Evolutionary conservation across 192 early-diverging fungal species (phyloP), one percentile per base, ranked within the genome.

Genomic region (Oehlia diaphana): DNA sequence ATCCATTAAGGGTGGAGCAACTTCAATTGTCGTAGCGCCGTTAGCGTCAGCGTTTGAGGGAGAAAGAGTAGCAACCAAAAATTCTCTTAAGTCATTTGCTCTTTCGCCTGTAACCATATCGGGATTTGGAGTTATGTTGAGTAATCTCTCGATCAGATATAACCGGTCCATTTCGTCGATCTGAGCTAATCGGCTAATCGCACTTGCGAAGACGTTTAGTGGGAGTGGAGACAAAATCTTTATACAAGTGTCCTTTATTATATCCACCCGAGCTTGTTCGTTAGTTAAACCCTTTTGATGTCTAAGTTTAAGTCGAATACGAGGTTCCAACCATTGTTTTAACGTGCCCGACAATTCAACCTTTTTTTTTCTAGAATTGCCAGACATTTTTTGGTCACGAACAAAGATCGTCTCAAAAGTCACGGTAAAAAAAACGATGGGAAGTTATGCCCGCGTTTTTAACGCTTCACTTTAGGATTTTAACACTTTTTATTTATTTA

Each of bases 181-280:
- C 35, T 67, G 26, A 7, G 63, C n/a, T 9, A 79, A 21, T 8
- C 77, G 19, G 26, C 21, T 28, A n/a, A 79, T 79, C 16, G 77
- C 77, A 71, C 35, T 44, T 39, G 77, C 66, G 72, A 79, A 79
- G 13, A 42, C 37, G 0, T 71, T n/a, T 35, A 79, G 62, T 28
- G 77, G 35, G 4, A 71, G 31, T 37, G 31, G 19, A 47, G 77
- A 63, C 35, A 79, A 71, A 42, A 42, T 23, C 9, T n/a, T 71
- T 62, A 79, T 71, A 26, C 44, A 68, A 64, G 69, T 71, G 37
- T 79, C 77, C 58, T 79, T 79, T 49, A 79, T 28, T 4, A 79
- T 37, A 13, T 79, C 77, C 35, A 62, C 53, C 49, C 77, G 69
- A 39, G 77, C 68, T 63, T 71, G 31, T 58, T 79, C 77, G 3